Percentiles rank a stretch among this genome's conserved stretches.
Evolutionary conservation across 75 land plant genomes (phyloP).

Genomic region (Sequoiadendron giganteum): DNA sequence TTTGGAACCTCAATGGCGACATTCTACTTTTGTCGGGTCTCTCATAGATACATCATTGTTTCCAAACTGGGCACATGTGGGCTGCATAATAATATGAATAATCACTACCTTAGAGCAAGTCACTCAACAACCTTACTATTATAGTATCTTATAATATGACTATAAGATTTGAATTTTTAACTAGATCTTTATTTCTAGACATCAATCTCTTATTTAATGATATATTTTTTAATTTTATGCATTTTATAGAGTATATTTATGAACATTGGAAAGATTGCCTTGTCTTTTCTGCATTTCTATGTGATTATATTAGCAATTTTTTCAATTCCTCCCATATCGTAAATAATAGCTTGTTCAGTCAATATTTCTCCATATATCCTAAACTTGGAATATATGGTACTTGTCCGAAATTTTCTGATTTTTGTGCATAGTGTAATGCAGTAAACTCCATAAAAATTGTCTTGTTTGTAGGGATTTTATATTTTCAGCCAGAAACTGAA

Average conservation of each 20-base stretch:
- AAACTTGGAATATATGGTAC: background rate
- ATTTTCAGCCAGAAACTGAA: conserved; percentile 70
- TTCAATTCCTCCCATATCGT: background rate
- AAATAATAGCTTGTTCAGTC: background rate
- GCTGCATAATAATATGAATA: no score
- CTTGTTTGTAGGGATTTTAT: conserved; percentile 56
- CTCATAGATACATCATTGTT: no score
- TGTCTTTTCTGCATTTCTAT: background rate
- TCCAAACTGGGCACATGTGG: no score
- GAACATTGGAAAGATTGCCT: background rate
- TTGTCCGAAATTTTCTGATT: background rate
- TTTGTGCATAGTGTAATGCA: background rate
- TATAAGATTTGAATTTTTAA: background rate
- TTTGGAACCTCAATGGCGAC: no score
- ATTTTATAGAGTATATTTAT: background rate
- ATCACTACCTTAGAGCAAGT: background rate
- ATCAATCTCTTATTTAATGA: background rate
- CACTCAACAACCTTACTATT: background rate
- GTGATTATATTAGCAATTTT: background rate
- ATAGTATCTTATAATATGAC: background rate
- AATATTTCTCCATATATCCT: background rate
- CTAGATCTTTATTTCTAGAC: background rate
- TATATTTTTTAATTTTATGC: background rate
- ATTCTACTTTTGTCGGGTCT: no score
- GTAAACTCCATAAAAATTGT: background rate